phyloP scores from a whole-genome alignment of 2,329 filamentous ascomycete genomes.

The Botrytis porri region DNA sequence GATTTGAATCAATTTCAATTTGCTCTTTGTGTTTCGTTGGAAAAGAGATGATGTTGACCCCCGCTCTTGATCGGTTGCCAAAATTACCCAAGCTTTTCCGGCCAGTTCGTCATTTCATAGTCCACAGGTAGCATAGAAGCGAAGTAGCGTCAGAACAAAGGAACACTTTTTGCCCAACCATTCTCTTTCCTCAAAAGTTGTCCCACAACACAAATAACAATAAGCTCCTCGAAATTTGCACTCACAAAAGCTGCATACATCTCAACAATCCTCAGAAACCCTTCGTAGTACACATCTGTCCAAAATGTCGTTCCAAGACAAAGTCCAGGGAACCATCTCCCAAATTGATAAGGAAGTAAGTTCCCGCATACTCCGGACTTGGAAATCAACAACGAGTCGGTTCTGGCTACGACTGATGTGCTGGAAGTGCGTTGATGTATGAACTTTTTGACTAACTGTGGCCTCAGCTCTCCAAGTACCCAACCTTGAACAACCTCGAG shows the following conservation, averaged over 20 bases:
- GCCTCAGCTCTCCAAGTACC: conserved; percentile 77
- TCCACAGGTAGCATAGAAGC: background rate
- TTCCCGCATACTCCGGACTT: conserved; percentile 28
- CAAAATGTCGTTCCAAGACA: conserved; percentile 78
- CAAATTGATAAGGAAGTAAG: conserved; percentile 81
- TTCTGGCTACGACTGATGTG: background rate
- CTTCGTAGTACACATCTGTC: conserved; percentile 10
- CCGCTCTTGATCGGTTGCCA: conserved; percentile 12
- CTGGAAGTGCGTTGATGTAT: background rate
- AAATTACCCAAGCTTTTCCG: conserved; percentile 8
- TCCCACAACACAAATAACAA: conserved; percentile 16
- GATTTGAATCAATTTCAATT: background rate
- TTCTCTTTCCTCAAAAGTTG: conserved; percentile 6
- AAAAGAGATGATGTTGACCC: background rate
- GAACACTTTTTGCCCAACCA: conserved; percentile 19
- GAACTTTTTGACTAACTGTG: background rate
- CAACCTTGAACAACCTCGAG: conserved; percentile 79
- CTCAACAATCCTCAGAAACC: background rate
- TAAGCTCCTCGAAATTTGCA: conserved; percentile 12
- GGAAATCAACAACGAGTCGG: background rate
- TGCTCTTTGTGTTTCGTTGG: background rate
- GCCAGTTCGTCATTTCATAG: conserved; percentile 15
- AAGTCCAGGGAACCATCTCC: conserved; percentile 71
- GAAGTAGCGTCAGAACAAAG: conserved; percentile 15
- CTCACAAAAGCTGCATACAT: conserved; percentile 5